Evolutionary conservation across 139 green algal genomes (phyloP).

Genomic region (Spirogloea muscicola): DNA sequence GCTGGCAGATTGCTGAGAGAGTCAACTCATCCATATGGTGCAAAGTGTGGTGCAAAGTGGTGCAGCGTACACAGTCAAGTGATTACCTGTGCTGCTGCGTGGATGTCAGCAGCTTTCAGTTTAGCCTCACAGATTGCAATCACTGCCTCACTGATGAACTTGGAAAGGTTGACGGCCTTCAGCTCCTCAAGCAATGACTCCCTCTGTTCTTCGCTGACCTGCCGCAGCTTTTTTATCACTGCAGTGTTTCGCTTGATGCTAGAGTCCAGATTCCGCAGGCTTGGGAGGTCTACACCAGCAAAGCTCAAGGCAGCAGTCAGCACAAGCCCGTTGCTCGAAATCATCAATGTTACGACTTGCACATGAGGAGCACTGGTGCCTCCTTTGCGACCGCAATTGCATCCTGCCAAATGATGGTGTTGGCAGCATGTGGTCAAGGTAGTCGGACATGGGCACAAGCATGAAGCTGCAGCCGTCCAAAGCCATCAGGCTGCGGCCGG

Average conservation of each 20-base stretch:
- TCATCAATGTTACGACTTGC: slow-evolving; percentile 1
- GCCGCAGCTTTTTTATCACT: slow-evolving; percentile 78
- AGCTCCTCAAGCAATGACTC: slow-evolving; percentile 47
- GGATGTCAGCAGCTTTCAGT: slow-evolving; percentile 73
- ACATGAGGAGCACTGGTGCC: neutral
- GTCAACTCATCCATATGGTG: too few relatives aligned
- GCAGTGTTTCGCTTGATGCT: slow-evolving; percentile 89
- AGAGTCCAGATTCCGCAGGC: slow-evolving; percentile 69
- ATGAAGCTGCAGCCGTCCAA: slow-evolving; percentile 1
- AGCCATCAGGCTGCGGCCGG: too few relatives aligned
- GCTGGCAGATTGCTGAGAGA: too few relatives aligned
- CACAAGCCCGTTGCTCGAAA: neutral
- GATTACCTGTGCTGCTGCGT: slow-evolving; percentile 72
- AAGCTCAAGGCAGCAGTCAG: too few relatives aligned
- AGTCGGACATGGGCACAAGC: neutral
- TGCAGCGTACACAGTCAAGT: too few relatives aligned
- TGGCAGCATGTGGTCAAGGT: neutral
- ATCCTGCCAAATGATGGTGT: neutral
- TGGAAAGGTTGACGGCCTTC: slow-evolving; percentile 49
- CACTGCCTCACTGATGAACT: slow-evolving; percentile 91
- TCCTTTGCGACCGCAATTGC: neutral
- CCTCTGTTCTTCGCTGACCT: slow-evolving; percentile 44
- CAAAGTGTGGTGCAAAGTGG: too few relatives aligned
- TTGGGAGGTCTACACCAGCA: slow-evolving; percentile 18
- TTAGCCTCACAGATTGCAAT: slow-evolving; percentile 75